Percentiles rank a stretch among this genome's conserved stretches.
These are phyloP conservation scores for Malus sieversii DNA, from an alignment of 306 rosid species.

Conservation along the genomic window DNA sequence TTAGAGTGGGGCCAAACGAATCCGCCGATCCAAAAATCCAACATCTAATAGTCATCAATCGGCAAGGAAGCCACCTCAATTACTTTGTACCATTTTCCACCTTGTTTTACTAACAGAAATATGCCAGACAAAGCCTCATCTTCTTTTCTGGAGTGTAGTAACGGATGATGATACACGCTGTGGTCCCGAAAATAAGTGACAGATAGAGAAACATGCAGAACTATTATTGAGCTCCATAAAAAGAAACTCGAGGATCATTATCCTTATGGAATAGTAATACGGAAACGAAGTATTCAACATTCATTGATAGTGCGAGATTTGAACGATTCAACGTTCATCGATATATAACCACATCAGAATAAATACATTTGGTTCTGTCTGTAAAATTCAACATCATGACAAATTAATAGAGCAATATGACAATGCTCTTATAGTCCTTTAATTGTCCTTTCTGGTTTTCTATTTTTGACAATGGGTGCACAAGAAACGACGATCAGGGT, in stretches of 20 bases:
- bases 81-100: background rate
- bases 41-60: no score
- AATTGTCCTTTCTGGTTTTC: no score
- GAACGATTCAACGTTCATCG: background rate
- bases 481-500: no score
- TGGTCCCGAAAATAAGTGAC: background rate
- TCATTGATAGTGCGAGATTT: background rate
- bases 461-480: no score
- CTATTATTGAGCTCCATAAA: background rate
- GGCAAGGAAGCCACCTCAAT: background rate
- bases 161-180: background rate
- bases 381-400: no score
- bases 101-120: background rate
- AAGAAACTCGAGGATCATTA: background rate
- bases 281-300: background rate
- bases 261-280: background rate
- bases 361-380: background rate
- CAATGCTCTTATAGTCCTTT: no score
- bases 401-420: no score
- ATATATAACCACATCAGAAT: background rate
- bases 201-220: background rate
- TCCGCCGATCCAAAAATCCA: no score
- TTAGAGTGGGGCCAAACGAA: no score
- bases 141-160: background rate
- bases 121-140: background rate